Evolutionary conservation across 2,329 filamentous ascomycete species (phyloP).

Genomic region (Neocatenulostroma microsporum): DNA sequence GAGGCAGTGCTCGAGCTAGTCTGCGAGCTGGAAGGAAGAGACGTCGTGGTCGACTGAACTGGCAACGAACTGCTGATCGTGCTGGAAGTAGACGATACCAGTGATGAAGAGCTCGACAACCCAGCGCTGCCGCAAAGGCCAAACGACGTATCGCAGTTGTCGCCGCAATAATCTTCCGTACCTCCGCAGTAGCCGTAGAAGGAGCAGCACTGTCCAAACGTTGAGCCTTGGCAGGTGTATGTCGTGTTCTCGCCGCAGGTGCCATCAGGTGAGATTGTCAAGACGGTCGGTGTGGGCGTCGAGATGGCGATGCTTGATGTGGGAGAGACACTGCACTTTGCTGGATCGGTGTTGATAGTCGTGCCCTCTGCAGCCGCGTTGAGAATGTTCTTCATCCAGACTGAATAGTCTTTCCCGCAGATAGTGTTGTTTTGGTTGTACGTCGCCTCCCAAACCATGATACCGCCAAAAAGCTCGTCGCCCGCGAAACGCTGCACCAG

Average conservation of each 20-base stretch:
- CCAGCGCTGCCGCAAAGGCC: conserved; percentile 6
- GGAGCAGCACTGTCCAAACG: conserved; percentile 5
- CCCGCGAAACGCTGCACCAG: conserved; percentile 39
- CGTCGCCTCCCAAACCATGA: conserved; percentile 54
- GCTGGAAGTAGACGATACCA: no score
- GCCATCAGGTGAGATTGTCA: conserved; percentile 4
- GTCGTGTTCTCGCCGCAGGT: conserved; percentile 4
- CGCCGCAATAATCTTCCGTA: conserved; percentile 3
- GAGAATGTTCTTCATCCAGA: conserved; percentile 43
- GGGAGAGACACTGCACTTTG: conserved; percentile 1
- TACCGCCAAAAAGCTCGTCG: conserved; percentile 45
- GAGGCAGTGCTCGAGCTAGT: conserved; percentile 1
- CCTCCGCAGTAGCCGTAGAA: conserved; percentile 5
- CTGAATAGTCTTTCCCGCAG: conserved; percentile 38
- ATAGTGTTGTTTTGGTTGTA: conserved; percentile 40
- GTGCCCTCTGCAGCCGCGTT: conserved; percentile 14
- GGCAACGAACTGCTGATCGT: no score
- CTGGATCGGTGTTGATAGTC: conserved; percentile 12
- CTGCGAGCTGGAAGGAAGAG: no score
- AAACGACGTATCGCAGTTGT: conserved; percentile 2
- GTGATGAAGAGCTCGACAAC: neutral
- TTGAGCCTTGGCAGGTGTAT: conserved; percentile 7
- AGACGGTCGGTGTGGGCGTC: neutral
- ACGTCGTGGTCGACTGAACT: no score
- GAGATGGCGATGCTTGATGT: conserved; percentile 2